Conservation (phyloP, 805 yeast genomes). For the Metschnikowia kofuensis region DNA sequence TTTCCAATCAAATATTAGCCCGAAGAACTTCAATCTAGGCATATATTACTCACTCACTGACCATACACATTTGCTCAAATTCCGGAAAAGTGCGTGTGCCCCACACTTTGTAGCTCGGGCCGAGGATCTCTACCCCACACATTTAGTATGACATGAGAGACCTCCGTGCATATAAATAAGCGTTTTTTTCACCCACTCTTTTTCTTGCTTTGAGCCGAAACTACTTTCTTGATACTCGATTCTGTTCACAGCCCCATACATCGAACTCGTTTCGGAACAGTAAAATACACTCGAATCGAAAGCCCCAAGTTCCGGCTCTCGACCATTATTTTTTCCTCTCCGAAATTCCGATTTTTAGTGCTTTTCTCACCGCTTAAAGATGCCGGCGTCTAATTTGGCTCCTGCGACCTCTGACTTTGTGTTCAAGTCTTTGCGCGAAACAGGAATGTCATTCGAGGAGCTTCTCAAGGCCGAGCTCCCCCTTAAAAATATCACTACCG, state of each 20-base stretch:
- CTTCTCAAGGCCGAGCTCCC: constrained; percentile 18
- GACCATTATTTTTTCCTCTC: no score
- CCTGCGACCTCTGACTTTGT: constrained; percentile 18
- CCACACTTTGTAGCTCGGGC: background rate
- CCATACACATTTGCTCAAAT: no score
- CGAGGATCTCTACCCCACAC: constrained; percentile 6
- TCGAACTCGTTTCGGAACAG: no score
- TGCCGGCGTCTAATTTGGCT: constrained; percentile 11
- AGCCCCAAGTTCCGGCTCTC: no score
- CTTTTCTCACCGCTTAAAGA: background rate
- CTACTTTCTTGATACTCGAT: no score
- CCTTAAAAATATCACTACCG: constrained; percentile 8
- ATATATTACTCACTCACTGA: no score
- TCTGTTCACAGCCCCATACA: no score
- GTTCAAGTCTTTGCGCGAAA: constrained; percentile 11
- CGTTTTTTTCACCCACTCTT: background rate
- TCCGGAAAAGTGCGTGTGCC: background rate
- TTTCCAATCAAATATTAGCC: no score
- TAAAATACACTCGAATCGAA: no score
- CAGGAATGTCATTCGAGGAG: constrained; percentile 11
- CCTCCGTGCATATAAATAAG: background rate
- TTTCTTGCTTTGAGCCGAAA: no score
- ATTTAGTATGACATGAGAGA: background rate
- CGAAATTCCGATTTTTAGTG: no score
- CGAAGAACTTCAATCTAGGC: no score